phyloP scores from a whole-genome alignment of 2,329 filamentous ascomycete genomes.

The Aspergillus versicolor region DNA sequence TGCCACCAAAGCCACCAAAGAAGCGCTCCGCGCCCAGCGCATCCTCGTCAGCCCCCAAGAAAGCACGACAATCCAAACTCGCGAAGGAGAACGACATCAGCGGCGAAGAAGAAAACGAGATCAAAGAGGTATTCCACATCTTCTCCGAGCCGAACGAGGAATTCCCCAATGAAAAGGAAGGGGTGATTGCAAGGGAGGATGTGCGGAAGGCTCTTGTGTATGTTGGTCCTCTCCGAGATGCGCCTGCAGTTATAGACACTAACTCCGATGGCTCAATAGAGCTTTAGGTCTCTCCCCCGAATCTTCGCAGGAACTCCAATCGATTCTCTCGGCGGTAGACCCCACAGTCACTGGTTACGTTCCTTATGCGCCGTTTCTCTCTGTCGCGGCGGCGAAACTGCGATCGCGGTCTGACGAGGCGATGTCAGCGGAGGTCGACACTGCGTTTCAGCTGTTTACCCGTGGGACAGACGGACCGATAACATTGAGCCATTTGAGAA shows the following conservation, averaged over 20 bases:
- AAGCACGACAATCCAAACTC: conserved; percentile 73
- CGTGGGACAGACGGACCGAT: conserved; percentile 60
- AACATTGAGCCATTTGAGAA: conserved; percentile 72
- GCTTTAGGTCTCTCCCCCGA: conserved; percentile 76
- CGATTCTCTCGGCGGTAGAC: conserved; percentile 79
- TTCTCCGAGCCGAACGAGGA: conserved; percentile 63
- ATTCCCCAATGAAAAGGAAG: conserved; percentile 69
- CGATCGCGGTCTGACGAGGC: conserved; percentile 57
- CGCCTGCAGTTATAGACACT: too few species aligned
- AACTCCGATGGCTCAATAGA: conserved; percentile 44
- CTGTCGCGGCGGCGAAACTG: conserved; percentile 83
- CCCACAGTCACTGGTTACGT: conserved; percentile 77
- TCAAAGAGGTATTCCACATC: conserved; percentile 82
- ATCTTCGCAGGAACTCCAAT: conserved; percentile 64
- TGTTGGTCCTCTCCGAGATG: conserved; percentile 25
- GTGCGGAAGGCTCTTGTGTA: conserved; percentile 73
- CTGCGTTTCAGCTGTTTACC: conserved; percentile 80
- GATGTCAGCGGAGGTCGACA: conserved; percentile 69
- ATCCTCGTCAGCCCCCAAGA: conserved; percentile 35
- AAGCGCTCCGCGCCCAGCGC: conserved; percentile 31
- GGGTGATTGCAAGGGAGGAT: conserved; percentile 66
- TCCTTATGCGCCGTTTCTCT: conserved; percentile 77
- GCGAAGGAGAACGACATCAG: conserved; percentile 88
- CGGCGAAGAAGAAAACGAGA: conserved; percentile 81
- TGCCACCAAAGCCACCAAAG: conserved; percentile 34